Evolutionary conservation across 2,329 filamentous ascomycete genomes (phyloP).

Genomic region (Pseudocercospora crystallina): DNA sequence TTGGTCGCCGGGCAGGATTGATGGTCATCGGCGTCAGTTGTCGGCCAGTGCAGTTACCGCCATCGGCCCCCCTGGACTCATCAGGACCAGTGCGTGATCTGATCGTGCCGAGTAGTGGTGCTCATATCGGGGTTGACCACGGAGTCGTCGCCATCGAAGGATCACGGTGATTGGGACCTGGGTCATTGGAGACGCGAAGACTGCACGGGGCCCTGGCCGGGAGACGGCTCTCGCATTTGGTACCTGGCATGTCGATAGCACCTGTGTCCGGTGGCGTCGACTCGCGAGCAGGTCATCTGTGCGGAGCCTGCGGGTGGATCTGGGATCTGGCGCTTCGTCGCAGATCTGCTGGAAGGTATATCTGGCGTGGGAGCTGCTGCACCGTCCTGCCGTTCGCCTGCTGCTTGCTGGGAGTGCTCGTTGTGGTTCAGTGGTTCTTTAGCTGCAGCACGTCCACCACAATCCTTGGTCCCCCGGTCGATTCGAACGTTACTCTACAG

Average conservation of each 20-base stretch:
- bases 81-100: constrained; percentile 11
- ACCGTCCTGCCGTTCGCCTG: constrained; percentile 12
- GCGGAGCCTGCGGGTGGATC: constrained; percentile 14
- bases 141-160: too few species aligned
- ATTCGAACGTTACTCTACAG: constrained; percentile 34
- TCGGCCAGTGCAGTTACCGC: too few species aligned
- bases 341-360: constrained; percentile 24
- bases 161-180: too few species aligned
- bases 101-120: constrained; percentile 10
- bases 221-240: constrained; percentile 20
- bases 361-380: constrained; percentile 15
- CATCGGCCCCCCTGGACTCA: too few species aligned
- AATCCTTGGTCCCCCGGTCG: constrained; percentile 14
- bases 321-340: constrained; percentile 18
- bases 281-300: constrained; percentile 20
- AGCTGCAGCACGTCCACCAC: constrained; percentile 1
- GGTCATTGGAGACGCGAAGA: too few species aligned
- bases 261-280: constrained; percentile 22
- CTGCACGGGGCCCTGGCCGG: constrained; percentile 12
- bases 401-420: constrained; percentile 14
- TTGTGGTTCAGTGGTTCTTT: constrained; percentile 19
- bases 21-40: too few species aligned
- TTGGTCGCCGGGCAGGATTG: too few species aligned
- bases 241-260: constrained; percentile 26
- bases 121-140: not conserved